A percentile compares a stretch with the other conserved stretches of the same genome.
Evolutionary conservation across 331 rosid genomes (phyloP).

Genomic region (Dryas integrifolia): DNA sequence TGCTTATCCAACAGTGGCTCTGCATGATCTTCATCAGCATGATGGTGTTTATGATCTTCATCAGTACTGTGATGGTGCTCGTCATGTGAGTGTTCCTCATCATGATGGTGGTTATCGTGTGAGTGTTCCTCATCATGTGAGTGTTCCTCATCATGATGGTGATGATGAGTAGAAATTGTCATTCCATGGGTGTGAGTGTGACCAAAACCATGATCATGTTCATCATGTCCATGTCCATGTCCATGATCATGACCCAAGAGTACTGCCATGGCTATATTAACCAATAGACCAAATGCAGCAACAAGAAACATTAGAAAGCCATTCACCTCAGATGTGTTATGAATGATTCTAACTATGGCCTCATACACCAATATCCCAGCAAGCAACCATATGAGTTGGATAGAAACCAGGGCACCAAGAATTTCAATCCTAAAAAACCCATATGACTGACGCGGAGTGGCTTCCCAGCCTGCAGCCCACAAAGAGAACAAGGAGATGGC

Average conservation of each 20-base stretch:
- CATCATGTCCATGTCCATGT: conserved; percentile 27
- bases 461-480: conserved; percentile 87
- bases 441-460: conserved; percentile 75
- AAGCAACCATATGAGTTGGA: conserved; percentile 73
- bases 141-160: conserved; percentile 28
- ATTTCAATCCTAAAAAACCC: conserved; percentile 76
- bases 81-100: conserved; percentile 28
- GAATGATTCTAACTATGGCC: conserved; percentile 58
- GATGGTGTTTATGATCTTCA: conserved; percentile 24
- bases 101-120: conserved; percentile 25
- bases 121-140: conserved; percentile 30
- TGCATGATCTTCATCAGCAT: conserved; percentile 25
- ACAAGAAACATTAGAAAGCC: conserved; percentile 67
- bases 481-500: conserved; percentile 72
- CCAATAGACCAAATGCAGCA: conserved; percentile 63
- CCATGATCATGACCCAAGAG: conserved; percentile 74
- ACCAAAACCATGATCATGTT: conserved; percentile 26
- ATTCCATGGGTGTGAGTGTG: conserved; percentile 41
- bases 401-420: conserved; percentile 76
- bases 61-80: conserved; percentile 31
- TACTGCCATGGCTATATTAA: conserved; percentile 64
- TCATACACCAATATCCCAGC: conserved; percentile 71
- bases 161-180: conserved; percentile 39
- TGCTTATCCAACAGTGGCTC: conserved; percentile 49
- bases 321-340: conserved; percentile 42